Conservation (phyloP, 768 basidiomycete species). For the Floccularia luteovirens region DNA sequence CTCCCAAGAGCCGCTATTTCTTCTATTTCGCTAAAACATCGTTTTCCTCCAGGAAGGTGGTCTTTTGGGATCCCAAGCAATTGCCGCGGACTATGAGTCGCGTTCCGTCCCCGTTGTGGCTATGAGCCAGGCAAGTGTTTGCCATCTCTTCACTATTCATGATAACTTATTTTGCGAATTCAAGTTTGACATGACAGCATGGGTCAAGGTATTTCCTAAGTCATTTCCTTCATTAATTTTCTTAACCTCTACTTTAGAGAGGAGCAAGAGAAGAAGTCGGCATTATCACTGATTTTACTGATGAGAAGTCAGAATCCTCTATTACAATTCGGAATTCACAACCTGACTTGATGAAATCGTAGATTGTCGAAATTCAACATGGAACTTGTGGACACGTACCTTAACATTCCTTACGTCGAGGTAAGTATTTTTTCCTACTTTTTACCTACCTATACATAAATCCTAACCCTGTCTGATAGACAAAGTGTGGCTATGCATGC, state of each 20-base stretch:
- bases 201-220: constrained; percentile 69
- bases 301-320: constrained; percentile 36
- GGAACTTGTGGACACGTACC: constrained; percentile 67
- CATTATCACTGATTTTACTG: constrained; percentile 79
- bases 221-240: constrained; percentile 16
- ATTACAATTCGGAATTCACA: not conserved
- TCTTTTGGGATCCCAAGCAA: constrained; percentile 83
- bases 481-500: constrained; percentile 91
- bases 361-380: constrained; percentile 77
- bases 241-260: constrained; percentile 1
- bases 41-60: constrained; percentile 58
- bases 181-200: constrained; percentile 90
- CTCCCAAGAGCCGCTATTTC: constrained; percentile 4
- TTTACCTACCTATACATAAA: constrained; percentile 5
- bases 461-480: constrained; percentile 30
- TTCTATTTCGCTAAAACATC: constrained; percentile 5
- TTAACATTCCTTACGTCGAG: constrained; percentile 76
- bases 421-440: constrained; percentile 15
- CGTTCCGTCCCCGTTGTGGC: constrained; percentile 62
- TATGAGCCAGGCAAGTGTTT: constrained; percentile 64
- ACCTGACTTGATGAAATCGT: not conserved
- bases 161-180: constrained; percentile 8
- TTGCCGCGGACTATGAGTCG: constrained; percentile 68
- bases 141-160: constrained; percentile 5
- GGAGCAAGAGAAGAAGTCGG: constrained; percentile 43